phyloP scores from a whole-genome alignment of 768 basidiomycete species.

The Boletus sensibilis region DNA sequence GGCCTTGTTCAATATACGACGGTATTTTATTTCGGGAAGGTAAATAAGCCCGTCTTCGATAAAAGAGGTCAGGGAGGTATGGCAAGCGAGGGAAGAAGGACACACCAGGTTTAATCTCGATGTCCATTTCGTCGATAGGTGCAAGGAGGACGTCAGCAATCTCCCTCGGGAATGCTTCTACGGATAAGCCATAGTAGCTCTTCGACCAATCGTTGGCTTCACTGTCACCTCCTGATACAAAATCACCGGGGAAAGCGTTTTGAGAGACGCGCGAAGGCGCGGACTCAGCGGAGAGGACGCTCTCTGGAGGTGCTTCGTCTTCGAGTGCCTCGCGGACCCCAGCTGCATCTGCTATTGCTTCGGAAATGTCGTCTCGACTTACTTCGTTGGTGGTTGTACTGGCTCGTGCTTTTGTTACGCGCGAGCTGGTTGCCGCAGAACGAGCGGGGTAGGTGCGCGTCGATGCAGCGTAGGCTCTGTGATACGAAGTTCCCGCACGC shows the following conservation, averaged over 20 bases:
- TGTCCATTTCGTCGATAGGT: constrained; percentile 71
- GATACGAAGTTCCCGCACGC: not conserved
- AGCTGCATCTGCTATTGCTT: constrained; percentile 19
- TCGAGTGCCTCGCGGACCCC: constrained; percentile 13
- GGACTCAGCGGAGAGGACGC: constrained; percentile 8
- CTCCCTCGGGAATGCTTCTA: constrained; percentile 75
- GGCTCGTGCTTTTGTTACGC: constrained; percentile 28
- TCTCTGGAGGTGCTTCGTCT: constrained; percentile 19
- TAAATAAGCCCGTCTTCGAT: constrained; percentile 84
- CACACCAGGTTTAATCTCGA: constrained; percentile 93
- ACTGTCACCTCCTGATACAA: constrained; percentile 20
- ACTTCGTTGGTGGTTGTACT: constrained; percentile 31
- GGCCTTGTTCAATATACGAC: constrained; percentile 85
- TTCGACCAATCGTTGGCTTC: constrained; percentile 77
- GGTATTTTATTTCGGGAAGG: constrained; percentile 96
- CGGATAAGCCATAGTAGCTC: constrained; percentile 79
- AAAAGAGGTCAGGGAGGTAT: not conserved
- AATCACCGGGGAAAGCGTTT: constrained; percentile 30
- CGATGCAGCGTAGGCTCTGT: constrained; percentile 20
- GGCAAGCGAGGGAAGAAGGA: not conserved
- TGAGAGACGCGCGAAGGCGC: constrained; percentile 14
- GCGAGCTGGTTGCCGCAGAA: constrained; percentile 19
- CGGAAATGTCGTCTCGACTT: constrained; percentile 20
- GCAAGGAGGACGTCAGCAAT: constrained; percentile 69
- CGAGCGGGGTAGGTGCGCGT: constrained; percentile 29